Base-by-base conservation (phyloP, 164 flowering plant species). In the Vitis cinerea region DNA sequence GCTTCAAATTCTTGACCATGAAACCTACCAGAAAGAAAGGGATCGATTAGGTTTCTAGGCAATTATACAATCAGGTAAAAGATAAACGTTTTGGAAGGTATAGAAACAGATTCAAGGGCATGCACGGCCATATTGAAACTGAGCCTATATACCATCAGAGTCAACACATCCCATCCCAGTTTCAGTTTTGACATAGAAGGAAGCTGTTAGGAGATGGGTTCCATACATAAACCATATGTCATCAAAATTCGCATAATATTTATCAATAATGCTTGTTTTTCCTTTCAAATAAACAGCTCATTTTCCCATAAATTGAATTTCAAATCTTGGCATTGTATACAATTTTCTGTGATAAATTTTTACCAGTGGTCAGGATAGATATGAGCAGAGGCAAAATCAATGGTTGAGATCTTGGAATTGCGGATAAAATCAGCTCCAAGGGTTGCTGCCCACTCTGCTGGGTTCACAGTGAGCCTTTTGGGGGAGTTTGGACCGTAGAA, bases 301-400 rank as follows among this genome's bases (percentile, higher is more conserved):
- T 37, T 64, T 63, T 50, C 56, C 16, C 50, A 10, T 27, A 23
- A 0, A 12, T 23, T 0, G 56, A 14, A 53, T 53, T 23, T 23
- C 27, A 23, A 23, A 23, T 23, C 27, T 23, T 23, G 27, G 27
- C 27, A 23, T 23, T 23, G 27, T 53, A 53, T 27, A 58, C 2
- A 23, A 3, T 52, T 2, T 53, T 65, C 10, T 50, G 10, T 4
- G 10, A 47, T 23, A 54, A 29, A 15, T 30, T 64, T 87, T 80
- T 87, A 90, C 98, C 98, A 90, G 23, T 87, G 93, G 76, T 93
- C 98, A 6, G 98, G 97, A 72, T 93, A 93, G 60, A 87, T 82
- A 64, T 93, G 98, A 79, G 84, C 96, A 51, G 98, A 93, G 14
- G 98, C 90, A 71, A 93, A 93, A 77, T 93, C 98, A 37, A 93